A percentile compares a stretch with the other conserved stretches of the same genome.
These are phyloP conservation scores for Apiospora phragmitis DNA, from an alignment of 2,329 filamentous ascomycete genomes.

Conservation along the genomic window DNA sequence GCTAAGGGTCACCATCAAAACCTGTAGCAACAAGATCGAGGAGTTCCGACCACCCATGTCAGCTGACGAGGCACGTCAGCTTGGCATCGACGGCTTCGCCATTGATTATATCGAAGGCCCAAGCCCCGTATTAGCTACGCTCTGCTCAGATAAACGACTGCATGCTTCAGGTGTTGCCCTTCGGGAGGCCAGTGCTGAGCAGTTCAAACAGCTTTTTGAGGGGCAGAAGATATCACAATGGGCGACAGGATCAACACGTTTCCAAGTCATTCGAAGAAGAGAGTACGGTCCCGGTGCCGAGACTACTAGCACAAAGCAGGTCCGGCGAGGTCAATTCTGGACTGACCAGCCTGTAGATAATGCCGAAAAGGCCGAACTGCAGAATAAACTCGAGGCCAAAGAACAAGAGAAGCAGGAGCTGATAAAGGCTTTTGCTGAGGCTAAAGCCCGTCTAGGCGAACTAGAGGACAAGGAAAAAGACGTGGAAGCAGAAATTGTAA, in stretches of 20 bases:
- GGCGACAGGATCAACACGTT: slow-evolving; percentile 66
- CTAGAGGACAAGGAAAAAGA: slow-evolving; percentile 42
- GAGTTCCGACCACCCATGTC: slow-evolving; percentile 57
- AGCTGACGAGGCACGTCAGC: slow-evolving; percentile 49
- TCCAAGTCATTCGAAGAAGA: slow-evolving; percentile 66
- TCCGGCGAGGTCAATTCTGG: slow-evolving; percentile 69
- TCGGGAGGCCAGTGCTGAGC: slow-evolving; percentile 62
- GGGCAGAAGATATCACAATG: slow-evolving; percentile 64
- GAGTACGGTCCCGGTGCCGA: slow-evolving; percentile 79
- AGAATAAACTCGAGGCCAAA: slow-evolving; percentile 50
- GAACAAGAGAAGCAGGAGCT: slow-evolving; percentile 36
- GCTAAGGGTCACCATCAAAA: slow-evolving; percentile 73
- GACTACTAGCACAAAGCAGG: slow-evolving; percentile 64
- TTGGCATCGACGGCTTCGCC: slow-evolving; percentile 79
- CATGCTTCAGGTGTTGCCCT: slow-evolving; percentile 68
- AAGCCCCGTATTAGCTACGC: slow-evolving; percentile 80
- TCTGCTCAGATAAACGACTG: slow-evolving; percentile 73
- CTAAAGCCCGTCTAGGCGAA: slow-evolving; percentile 37
- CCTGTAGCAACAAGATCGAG: slow-evolving; percentile 54
- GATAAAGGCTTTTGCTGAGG: slow-evolving; percentile 32
- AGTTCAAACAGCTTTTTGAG: slow-evolving; percentile 65
- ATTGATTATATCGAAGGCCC: slow-evolving; percentile 80
- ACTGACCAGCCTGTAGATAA: slow-evolving; percentile 74
- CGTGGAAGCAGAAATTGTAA: slow-evolving; percentile 47
- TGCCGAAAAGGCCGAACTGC: slow-evolving; percentile 62